These are phyloP conservation scores for Falciphora oryzae DNA, from an alignment of 2,329 filamentous ascomycete genomes.

Conservation along the genomic window DNA sequence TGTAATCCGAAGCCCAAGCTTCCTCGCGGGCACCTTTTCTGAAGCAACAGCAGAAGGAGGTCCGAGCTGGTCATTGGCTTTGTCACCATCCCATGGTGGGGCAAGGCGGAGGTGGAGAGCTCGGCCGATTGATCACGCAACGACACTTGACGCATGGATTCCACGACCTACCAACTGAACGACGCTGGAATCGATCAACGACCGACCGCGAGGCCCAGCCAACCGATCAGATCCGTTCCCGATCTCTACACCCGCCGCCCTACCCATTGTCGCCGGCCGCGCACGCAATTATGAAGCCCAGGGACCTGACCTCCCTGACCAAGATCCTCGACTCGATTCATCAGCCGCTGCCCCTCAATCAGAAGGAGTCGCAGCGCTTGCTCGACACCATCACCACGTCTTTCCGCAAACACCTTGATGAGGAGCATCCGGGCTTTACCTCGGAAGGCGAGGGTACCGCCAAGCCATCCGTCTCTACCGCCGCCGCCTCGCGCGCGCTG, in stretches of 20 bases:
- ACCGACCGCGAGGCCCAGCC: not conserved
- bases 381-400: constrained; percentile 51
- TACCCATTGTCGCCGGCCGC: not conserved
- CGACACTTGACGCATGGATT: not conserved
- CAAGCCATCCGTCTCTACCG: constrained; percentile 1
- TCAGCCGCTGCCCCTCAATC: constrained; percentile 45
- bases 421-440: constrained; percentile 29
- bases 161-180: not conserved
- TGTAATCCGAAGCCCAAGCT: too few species aligned
- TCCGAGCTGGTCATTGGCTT: not conserved
- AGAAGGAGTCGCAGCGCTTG: constrained; percentile 46
- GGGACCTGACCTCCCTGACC: constrained; percentile 32
- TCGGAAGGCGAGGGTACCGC: too few species aligned
- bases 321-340: constrained; percentile 40
- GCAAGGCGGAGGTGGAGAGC: not conserved
- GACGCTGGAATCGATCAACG: not conserved
- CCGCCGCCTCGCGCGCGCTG: constrained; percentile 11
- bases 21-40: too few species aligned
- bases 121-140: not conserved
- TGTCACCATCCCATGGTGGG: not conserved
- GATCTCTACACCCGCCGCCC: not conserved
- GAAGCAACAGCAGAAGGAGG: too few species aligned
- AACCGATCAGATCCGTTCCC: not conserved
- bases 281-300: constrained; percentile 26
- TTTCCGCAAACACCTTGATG: constrained; percentile 53